phyloP scores from a whole-genome alignment of 192 early-diverging fungal species.

The Mortierella claussenii region DNA sequence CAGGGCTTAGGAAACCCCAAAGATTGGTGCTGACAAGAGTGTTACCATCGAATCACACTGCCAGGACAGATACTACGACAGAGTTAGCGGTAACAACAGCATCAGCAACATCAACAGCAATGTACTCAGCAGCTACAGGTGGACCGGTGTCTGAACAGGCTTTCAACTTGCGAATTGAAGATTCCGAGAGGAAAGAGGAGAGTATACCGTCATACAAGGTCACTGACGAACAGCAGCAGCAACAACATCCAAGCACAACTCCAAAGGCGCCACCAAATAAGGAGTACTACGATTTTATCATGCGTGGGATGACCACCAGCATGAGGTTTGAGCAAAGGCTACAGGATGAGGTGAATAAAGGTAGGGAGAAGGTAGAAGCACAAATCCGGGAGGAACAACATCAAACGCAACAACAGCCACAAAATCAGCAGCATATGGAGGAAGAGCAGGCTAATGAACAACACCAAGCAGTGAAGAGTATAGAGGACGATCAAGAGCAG shows the following conservation, averaged over 20 bases:
- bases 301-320: slow-evolving; percentile 1
- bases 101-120: not conserved
- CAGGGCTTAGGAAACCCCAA: slow-evolving; percentile 1
- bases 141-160: not conserved
- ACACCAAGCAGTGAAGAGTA: not conserved
- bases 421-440: not conserved
- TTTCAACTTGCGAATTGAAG: no score
- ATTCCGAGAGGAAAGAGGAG: not conserved
- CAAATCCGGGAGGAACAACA: not conserved
- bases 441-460: not conserved
- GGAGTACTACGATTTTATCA: slow-evolving; percentile 25
- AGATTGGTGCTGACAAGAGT: slow-evolving; percentile 34
- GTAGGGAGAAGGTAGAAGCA: not conserved
- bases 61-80: not conserved
- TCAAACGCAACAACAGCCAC: not conserved
- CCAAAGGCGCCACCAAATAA: slow-evolving; percentile 29
- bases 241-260: slow-evolving; percentile 19
- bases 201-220: no score
- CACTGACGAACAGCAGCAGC: not conserved
- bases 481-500: not conserved
- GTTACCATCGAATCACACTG: slow-evolving; percentile 12
- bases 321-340: not conserved
- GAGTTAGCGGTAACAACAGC: not conserved
- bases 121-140: not conserved
- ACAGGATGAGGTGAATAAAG: not conserved